Base-by-base conservation (phyloP, 805 yeast genomes). In the Candida andamanensis region DNA sequence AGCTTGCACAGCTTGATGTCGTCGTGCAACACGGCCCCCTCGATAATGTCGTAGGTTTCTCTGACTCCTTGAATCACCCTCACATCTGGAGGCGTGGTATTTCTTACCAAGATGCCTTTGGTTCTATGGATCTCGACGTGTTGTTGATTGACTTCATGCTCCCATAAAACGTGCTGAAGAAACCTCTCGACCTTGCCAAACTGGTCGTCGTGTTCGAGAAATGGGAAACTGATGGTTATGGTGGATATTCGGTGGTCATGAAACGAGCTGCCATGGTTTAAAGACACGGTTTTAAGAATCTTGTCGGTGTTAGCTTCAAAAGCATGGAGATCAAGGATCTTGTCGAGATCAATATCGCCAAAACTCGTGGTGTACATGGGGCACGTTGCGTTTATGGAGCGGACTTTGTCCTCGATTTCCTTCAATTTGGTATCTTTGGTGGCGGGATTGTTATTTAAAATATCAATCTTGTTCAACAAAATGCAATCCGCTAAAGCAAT, bases 1-100 rank as follows among this genome's bases (percentile, higher is more conserved):
- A 85, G 41, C 54, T 80, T 84, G 37, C 80, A 76, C 18, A 53
- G 37, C 0, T 44, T 47, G 2, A 63, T 51, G 1, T 60, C 69
- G 11, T 59, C 62, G 4, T 67, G 63, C 26, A 52, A 46, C 12
- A 39, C 31, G 2, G 61, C 63, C 5, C 62, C 63, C 10, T 73
- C 77, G 4, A 80, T 67, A 3, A 85, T 64, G 41, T 92, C 98
- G 56, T 86, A 92, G 0, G 95, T 86, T 34, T 87, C 92, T 38
- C 97, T 68, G 0, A 92, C 98, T 9, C 95, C 97, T 54, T 92
- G 98, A 8, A 92, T 59, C 6, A 87, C 83, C 41, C 73, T 69
- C 15, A 70, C 76, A 7, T 47, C 52, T 23, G 19, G 23, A 2
- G n/a, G 5, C 5, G 17, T 17, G n/a, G 12, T 21, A 4, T 53